Evolutionary conservation across 306 rosid genomes (phyloP).

Genomic region (Astragalus glycyphyllos): DNA sequence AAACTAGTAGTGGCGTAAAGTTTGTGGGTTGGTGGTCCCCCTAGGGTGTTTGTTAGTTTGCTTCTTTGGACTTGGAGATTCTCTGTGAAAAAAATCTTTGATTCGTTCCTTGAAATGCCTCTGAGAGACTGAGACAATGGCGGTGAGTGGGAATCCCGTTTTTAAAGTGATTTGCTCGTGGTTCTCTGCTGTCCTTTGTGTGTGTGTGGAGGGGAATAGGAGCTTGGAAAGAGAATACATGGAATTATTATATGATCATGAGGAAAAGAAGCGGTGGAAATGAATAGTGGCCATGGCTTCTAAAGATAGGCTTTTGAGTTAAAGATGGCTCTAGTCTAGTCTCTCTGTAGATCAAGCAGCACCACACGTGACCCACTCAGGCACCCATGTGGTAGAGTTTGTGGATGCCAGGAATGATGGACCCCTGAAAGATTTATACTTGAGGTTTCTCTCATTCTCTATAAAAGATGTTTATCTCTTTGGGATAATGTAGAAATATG

Average conservation of each 20-base stretch:
- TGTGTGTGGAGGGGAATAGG: constrained; percentile 32
- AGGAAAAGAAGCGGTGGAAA: constrained; percentile 43
- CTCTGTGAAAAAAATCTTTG: constrained; percentile 14
- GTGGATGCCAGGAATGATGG: constrained; percentile 51
- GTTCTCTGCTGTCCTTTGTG: constrained; percentile 22
- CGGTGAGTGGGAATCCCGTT: not conserved
- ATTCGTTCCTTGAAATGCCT: constrained; percentile 28
- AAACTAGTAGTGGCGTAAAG: constrained; percentile 24
- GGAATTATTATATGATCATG: constrained; percentile 6
- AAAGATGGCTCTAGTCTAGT: constrained; percentile 32
- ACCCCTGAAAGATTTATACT: constrained; percentile 47
- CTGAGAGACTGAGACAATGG: constrained; percentile 19
- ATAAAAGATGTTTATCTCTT: constrained; percentile 8
- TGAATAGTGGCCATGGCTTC: constrained; percentile 49
- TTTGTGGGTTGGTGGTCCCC: constrained; percentile 43
- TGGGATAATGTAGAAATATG: constrained; percentile 30
- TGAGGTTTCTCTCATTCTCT: constrained; percentile 34
- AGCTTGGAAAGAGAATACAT: constrained; percentile 27
- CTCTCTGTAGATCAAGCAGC: constrained; percentile 39
- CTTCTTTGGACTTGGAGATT: constrained; percentile 5
- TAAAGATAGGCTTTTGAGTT: constrained; percentile 42
- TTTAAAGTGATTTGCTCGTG: constrained; percentile 23
- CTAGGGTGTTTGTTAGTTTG: constrained; percentile 44
- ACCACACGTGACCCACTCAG: constrained; percentile 46
- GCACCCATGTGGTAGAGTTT: constrained; percentile 51